Percentiles rank a stretch among this genome's conserved stretches.
phyloP scores from a whole-genome alignment of 352 stramenopile genomes.

The Blastocystis sp. region DNA sequence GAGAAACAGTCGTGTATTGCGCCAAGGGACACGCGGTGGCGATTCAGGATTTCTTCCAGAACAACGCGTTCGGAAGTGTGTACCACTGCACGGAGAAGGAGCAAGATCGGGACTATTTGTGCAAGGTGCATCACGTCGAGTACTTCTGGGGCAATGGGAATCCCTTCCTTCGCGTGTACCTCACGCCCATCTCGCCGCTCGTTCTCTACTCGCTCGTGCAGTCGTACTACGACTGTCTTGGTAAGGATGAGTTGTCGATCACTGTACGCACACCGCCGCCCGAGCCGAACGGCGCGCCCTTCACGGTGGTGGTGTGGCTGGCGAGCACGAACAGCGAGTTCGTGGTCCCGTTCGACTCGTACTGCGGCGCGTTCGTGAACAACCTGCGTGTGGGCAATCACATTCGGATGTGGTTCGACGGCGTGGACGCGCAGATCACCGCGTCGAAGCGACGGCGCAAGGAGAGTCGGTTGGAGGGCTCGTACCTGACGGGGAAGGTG shows the following conservation, averaged over 20 bases:
- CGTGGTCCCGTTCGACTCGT: constrained; percentile 18
- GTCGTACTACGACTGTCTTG: constrained; percentile 33
- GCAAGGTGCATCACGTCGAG: constrained; percentile 33
- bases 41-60: constrained; percentile 34
- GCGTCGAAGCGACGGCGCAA: neutral
- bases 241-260: neutral
- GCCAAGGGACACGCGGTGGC: neutral
- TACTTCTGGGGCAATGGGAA: constrained; percentile 53
- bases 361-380: constrained; percentile 27
- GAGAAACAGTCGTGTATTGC: constrained; percentile 61
- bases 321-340: constrained; percentile 39
- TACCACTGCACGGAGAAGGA: constrained; percentile 17
- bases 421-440: constrained; percentile 1
- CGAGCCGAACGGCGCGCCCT: neutral
- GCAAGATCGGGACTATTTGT: neutral
- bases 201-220: constrained; percentile 2
- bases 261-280: neutral
- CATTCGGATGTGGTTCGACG: constrained; percentile 63
- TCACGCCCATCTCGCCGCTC: neutral
- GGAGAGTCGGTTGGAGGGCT: constrained; percentile 36
- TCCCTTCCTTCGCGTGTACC: constrained; percentile 8
- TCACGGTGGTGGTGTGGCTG: constrained; percentile 38
- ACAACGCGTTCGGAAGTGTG: constrained; percentile 38
- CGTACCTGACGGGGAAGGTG: constrained; percentile 41
- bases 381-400: constrained; percentile 8